Evolutionary conservation across 2,329 filamentous ascomycete genomes (phyloP), one percentile per base, ranked within the genome.

Genomic region (Trichoderma sp.): DNA sequence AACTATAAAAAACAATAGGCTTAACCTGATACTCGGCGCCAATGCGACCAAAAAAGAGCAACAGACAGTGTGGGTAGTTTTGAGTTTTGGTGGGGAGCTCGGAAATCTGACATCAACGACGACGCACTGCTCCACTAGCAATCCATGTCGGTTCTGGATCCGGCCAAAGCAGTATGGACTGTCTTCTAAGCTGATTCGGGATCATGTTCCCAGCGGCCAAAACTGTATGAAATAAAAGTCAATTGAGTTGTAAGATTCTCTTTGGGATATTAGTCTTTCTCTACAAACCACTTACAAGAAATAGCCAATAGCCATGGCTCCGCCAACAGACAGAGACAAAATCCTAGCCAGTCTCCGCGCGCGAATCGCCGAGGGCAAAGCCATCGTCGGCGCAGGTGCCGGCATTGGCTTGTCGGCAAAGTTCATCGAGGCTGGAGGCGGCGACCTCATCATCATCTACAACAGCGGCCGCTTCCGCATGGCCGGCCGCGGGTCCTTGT

Each of bases 391-490:
- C n/a, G 89, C 89, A 0, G 90, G 90, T 13, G 90, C 90, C 29
- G 88, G 89, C 55, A 91, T 91, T 69, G 90, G 90, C 0, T 84
- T 92, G 4, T 90, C 89, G 2, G 90, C 90, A 70, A 92, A 92
- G 74, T 90, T 86, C 74, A 86, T 91, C 72, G 90, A 92, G 77
- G 84, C 84, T 57, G 90, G 90, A 47, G 89, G 89, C 70, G 88
- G 86, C 16, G 89, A 92, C 74, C 80, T 92, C 53, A 91, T 92
- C 74, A 88, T 92, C 71, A 85, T 92, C 73, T 92, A 92, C 82
- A 92, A 92, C 77, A 89, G 87, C 47, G 90, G 90, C 0, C 85
- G 90, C 4, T 92, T 90, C 76, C 87, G 90, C 11, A 92, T 93
- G 91, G 90, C 89, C 0, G 90, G 91, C 0, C 82, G 88, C 53